Conservation (phyloP, 192 early-diverging fungal genomes). For the Umbelopsis ramanniana region DNA sequence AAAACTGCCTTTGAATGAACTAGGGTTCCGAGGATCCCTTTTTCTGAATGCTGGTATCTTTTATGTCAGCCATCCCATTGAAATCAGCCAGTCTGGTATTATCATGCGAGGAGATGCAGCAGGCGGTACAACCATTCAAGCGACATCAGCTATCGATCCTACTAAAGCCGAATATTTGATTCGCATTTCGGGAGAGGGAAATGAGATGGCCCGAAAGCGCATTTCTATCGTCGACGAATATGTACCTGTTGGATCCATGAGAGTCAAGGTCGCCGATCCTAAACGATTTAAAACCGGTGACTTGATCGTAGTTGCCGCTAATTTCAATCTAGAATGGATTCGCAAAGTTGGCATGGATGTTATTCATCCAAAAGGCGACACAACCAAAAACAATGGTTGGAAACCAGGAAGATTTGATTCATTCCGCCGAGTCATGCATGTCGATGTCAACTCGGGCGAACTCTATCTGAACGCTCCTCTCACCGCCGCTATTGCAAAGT, state of each 20-base stretch:
- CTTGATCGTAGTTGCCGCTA: slow-evolving; percentile 39
- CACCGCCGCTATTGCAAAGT: slow-evolving; percentile 38
- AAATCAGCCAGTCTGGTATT: slow-evolving; percentile 39
- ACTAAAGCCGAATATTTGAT: slow-evolving; percentile 38
- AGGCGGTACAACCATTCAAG: slow-evolving; percentile 47
- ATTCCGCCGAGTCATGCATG: slow-evolving; percentile 38
- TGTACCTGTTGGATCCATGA: slow-evolving; percentile 42
- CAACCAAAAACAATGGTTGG: slow-evolving; percentile 41
- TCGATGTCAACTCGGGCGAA: slow-evolving; percentile 33
- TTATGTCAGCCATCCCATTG: slow-evolving; percentile 37
- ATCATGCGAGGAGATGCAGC: slow-evolving; percentile 43
- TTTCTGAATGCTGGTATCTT: slow-evolving; percentile 42
- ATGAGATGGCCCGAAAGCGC: slow-evolving; percentile 32
- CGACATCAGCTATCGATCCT: slow-evolving; percentile 35
- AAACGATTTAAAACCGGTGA: slow-evolving; percentile 40
- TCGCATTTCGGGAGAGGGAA: slow-evolving; percentile 33
- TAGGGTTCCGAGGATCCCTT: slow-evolving; percentile 42
- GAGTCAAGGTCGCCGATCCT: slow-evolving; percentile 13
- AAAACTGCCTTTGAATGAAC: not conserved
- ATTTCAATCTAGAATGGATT: slow-evolving; percentile 49
- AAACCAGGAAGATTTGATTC: slow-evolving; percentile 40
- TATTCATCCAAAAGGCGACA: slow-evolving; percentile 40
- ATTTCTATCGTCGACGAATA: slow-evolving; percentile 43
- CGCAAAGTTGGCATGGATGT: slow-evolving; percentile 50
- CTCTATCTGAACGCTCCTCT: slow-evolving; percentile 46